phyloP scores from a whole-genome alignment of 2,329 filamentous ascomycete genomes.

The Trichophyton simii region DNA sequence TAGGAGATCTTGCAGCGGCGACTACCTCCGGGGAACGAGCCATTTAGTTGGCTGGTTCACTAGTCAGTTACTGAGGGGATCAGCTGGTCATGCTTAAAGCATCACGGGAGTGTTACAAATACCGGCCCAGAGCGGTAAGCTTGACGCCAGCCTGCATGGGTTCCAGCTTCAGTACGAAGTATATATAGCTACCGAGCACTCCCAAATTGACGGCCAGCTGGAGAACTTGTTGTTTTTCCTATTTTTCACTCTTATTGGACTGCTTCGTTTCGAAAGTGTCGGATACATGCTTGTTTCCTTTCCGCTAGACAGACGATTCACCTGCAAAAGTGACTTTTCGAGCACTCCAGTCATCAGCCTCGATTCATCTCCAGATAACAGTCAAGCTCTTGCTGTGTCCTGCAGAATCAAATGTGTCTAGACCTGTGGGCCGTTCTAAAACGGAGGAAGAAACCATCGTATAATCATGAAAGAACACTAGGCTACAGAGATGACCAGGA shows the following conservation, averaged over 20 bases:
- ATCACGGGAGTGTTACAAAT: not conserved
- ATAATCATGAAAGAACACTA: not conserved
- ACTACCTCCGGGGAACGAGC: not conserved
- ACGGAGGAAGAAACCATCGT: not conserved
- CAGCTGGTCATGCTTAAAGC: not conserved
- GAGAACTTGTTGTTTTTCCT: too few species aligned
- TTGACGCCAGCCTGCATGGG: not conserved
- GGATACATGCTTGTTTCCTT: too few species aligned
- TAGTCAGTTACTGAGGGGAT: not conserved
- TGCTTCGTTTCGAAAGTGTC: too few species aligned
- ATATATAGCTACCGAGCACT: not conserved
- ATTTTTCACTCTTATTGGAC: too few species aligned
- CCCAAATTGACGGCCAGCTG: not conserved
- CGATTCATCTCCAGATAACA: too few species aligned
- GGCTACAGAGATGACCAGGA: not conserved
- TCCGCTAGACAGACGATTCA: too few species aligned
- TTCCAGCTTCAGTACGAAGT: not conserved
- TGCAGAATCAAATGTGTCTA: not conserved
- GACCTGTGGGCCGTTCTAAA: not conserved
- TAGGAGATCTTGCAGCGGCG: not conserved
- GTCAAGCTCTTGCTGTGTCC: not conserved
- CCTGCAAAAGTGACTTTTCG: too few species aligned
- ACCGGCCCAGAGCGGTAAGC: not conserved
- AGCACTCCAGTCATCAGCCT: too few species aligned
- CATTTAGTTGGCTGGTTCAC: too few species aligned